These are phyloP conservation scores for Elsinoe perseae DNA, from an alignment of 2,329 filamentous ascomycete species.

Conservation along the genomic window DNA sequence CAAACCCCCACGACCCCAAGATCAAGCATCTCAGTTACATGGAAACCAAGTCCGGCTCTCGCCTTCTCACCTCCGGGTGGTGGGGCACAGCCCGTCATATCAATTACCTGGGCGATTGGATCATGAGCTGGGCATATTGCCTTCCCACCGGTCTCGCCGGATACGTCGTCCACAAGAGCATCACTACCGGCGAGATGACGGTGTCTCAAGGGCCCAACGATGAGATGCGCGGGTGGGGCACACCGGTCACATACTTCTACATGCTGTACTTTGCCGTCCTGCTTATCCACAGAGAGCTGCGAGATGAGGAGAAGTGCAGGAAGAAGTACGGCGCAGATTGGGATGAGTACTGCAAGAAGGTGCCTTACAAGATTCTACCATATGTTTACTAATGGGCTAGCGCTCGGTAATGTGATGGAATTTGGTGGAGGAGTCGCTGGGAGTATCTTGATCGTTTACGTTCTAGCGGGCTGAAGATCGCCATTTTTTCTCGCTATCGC, in stretches of 20 bases:
- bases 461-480: background rate
- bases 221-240: conserved; percentile 71
- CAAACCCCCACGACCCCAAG: conserved; percentile 69
- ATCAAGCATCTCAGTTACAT: conserved; percentile 77
- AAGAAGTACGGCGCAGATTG: conserved; percentile 90
- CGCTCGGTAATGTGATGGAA: background rate
- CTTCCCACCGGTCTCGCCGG: conserved; percentile 79
- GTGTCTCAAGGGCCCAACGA: conserved; percentile 35
- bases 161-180: conserved; percentile 60
- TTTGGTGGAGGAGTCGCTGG: background rate
- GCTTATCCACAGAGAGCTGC: conserved; percentile 73
- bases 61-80: conserved; percentile 79
- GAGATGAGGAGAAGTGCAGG: conserved; percentile 85
- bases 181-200: conserved; percentile 53
- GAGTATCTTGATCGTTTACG: background rate
- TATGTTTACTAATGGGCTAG: conserved; percentile 59
- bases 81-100: conserved; percentile 89
- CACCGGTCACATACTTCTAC: conserved; percentile 90
- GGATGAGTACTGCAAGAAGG: conserved; percentile 77
- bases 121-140: conserved; percentile 85
- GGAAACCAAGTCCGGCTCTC: conserved; percentile 72
- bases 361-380: conserved; percentile 75
- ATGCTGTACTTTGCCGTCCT: conserved; percentile 83
- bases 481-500: no score
- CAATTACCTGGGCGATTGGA: conserved; percentile 94